These are phyloP conservation scores for Ceriops zippeliana DNA, from an alignment of 345 rosid species.

Conservation along the genomic window DNA sequence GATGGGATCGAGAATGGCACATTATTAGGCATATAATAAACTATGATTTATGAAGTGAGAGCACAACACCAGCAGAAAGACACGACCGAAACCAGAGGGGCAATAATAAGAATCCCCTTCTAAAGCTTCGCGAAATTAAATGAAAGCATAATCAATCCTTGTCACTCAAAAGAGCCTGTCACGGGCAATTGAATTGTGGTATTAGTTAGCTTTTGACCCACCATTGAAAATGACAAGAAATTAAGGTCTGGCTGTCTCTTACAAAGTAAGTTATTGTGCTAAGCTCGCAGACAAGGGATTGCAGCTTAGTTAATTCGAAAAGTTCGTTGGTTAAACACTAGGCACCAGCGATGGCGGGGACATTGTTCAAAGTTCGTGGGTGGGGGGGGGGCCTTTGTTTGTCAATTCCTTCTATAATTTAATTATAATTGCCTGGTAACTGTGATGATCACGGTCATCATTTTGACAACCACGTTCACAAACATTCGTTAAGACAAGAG, in stretches of 20 bases:
- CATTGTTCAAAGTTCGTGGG: not conserved
- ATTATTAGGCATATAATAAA: too few species aligned
- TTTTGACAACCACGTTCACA: not conserved
- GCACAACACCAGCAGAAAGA: not conserved
- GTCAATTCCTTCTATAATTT: not conserved
- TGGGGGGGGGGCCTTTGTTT: not conserved
- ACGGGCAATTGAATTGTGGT: not conserved
- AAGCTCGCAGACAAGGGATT: not conserved
- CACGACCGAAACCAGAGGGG: too few species aligned
- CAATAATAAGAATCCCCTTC: too few species aligned
- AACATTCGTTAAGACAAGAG: too few species aligned
- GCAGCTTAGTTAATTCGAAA: too few species aligned
- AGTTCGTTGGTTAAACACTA: not conserved
- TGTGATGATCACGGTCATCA: not conserved
- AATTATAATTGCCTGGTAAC: too few species aligned
- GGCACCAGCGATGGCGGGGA: not conserved
- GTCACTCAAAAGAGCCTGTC: not conserved
- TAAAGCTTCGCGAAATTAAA: too few species aligned
- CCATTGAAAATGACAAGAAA: conserved; percentile 9
- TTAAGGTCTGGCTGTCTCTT: not conserved
- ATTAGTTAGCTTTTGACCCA: conserved; percentile 2
- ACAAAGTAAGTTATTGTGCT: not conserved
- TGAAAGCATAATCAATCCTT: not conserved
- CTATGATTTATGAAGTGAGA: too few species aligned
- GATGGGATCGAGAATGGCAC: too few species aligned